Evolutionary conservation across 169 alveolate species (phyloP).

Genomic region (Theileria equi): DNA sequence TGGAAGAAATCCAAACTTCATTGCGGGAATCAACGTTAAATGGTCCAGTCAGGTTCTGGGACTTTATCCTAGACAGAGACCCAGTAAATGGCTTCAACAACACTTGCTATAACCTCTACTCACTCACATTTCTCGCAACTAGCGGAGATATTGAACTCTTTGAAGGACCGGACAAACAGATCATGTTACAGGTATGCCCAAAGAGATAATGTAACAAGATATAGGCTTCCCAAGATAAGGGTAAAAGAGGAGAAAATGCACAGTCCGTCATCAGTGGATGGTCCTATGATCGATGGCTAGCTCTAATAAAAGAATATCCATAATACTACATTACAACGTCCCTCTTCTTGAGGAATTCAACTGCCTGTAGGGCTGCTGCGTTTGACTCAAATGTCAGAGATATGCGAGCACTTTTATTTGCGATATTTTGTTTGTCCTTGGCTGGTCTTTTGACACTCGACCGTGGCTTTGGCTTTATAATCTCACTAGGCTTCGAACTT

Average conservation of each 20-base stretch:
- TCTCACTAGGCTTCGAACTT: conserved; percentile 49
- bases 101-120: conserved; percentile 68
- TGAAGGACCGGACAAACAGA: conserved; percentile 26
- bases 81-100: conserved; percentile 69
- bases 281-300: conserved; percentile 55
- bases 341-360: conserved; percentile 33
- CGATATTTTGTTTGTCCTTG: background rate
- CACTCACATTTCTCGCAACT: conserved; percentile 64
- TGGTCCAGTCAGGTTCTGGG: conserved; percentile 56
- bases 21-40: background rate
- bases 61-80: conserved; percentile 67
- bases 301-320: conserved; percentile 2
- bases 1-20: conserved; percentile 4
- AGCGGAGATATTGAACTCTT: conserved; percentile 63
- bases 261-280: conserved; percentile 57
- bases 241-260: conserved; percentile 4
- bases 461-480: background rate
- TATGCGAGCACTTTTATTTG: conserved; percentile 7
- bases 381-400: conserved; percentile 16
- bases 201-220: background rate
- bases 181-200: conserved; percentile 18
- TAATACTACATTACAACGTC: conserved; percentile 24
- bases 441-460: background rate
- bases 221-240: conserved; percentile 22
- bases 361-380: conserved; percentile 36